phyloP scores from a whole-genome alignment of 441 rosid species.

The Raphanus hybrid region DNA sequence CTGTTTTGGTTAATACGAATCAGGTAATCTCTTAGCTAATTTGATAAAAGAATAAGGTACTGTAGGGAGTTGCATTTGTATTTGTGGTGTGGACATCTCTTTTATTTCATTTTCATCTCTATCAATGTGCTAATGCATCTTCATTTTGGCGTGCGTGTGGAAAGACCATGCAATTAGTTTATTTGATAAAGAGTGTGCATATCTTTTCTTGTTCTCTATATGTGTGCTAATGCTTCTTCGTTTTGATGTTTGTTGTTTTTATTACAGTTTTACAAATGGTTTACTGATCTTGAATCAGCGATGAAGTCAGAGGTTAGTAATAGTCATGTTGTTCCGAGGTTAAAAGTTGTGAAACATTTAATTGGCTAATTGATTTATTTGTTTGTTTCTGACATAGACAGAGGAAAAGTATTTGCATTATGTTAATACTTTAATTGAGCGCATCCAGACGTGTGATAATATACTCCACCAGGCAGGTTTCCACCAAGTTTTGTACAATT shows the following conservation, averaged over 20 bases:
- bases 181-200: neutral
- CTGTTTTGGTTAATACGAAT: conserved; percentile 87
- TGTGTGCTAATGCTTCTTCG: conserved; percentile 22
- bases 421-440: conserved; percentile 77
- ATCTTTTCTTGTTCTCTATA: conserved; percentile 14
- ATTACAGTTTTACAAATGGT: conserved; percentile 94
- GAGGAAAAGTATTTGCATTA: conserved; percentile 97
- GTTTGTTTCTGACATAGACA: conserved; percentile 53
- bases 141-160: conserved; percentile 1
- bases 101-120: neutral
- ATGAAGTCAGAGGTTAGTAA: conserved; percentile 96
- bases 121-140: neutral
- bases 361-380: conserved; percentile 5
- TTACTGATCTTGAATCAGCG: conserved; percentile 95
- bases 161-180: neutral
- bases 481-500: conserved; percentile 15
- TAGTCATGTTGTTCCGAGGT: conserved; percentile 23
- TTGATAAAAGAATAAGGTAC: neutral
- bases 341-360: conserved; percentile 16
- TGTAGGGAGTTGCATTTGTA: conserved; percentile 19
- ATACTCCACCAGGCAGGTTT: conserved; percentile 76
- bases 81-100: conserved; percentile 2
- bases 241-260: neutral
- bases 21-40: conserved; percentile 49
- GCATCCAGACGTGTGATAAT: conserved; percentile 88